Conservation (phyloP, 2,329 filamentous ascomycete species). For the Trichoderma citrinoviride region DNA sequence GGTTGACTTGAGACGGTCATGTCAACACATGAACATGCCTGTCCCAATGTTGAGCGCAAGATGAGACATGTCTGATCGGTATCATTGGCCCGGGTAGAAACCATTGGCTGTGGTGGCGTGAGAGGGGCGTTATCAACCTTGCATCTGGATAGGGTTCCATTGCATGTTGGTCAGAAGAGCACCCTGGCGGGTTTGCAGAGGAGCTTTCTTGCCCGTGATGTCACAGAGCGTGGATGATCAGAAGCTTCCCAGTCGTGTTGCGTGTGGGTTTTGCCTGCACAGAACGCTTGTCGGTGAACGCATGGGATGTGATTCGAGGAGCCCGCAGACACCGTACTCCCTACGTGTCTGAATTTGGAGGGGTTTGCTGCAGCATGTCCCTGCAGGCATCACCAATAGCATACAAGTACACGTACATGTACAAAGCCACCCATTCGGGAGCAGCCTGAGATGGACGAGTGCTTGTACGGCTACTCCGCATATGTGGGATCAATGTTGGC, state of each 20-base stretch:
- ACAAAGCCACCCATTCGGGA: not conserved
- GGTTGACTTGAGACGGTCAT: not conserved
- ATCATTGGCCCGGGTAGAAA: not conserved
- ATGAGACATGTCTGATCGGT: not conserved
- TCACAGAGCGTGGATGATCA: not conserved
- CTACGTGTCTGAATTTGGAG: not conserved
- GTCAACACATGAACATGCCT: not conserved
- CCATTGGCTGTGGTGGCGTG: not conserved
- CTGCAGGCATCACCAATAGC: constrained; percentile 12
- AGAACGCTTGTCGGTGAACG: constrained; percentile 8
- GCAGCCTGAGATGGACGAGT: not conserved
- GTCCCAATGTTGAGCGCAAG: not conserved
- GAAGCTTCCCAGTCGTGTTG: not conserved
- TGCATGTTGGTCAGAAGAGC: not conserved
- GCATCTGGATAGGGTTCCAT: not conserved
- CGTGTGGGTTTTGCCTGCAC: not conserved
- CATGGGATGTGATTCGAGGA: constrained; percentile 8
- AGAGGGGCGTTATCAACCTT: constrained; percentile 2
- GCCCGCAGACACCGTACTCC: not conserved
- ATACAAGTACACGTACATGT: not conserved
- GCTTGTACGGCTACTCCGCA: not conserved
- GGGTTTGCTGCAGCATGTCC: constrained; percentile 1
- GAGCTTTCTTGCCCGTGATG: not conserved
- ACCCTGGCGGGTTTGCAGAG: not conserved
- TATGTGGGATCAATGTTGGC: not conserved